Percentiles rank a stretch among this genome's conserved stretches.
phyloP scores from a whole-genome alignment of 768 basidiomycete species.

The Lenzites betulinus region DNA sequence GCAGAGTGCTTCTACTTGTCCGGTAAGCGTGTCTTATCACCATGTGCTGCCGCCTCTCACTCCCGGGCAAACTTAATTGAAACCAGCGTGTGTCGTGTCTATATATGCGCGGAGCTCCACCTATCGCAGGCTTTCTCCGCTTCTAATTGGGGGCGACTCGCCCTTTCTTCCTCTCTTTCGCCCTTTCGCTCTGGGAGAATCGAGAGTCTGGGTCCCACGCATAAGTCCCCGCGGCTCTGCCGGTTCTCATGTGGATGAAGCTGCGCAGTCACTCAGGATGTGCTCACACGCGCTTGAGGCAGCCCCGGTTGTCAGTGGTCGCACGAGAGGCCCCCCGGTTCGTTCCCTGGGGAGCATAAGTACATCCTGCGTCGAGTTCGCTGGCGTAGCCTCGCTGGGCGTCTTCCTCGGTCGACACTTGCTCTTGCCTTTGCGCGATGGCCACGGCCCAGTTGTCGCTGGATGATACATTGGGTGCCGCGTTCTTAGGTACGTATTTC shows the following conservation, averaged over 20 bases:
- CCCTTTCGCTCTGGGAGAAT: not conserved
- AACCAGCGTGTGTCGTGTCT: not conserved
- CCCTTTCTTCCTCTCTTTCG: not conserved
- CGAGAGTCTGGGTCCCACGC: not conserved
- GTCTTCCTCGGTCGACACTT: not conserved
- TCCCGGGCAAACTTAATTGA: not conserved
- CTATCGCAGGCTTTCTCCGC: not conserved
- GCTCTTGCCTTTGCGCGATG: not conserved
- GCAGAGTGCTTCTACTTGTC: no score
- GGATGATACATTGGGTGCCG: constrained; percentile 22
- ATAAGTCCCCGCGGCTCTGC: not conserved
- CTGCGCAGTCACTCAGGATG: constrained; percentile 4
- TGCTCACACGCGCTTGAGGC: not conserved
- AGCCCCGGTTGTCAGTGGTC: constrained; percentile 1
- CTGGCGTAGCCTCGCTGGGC: not conserved
- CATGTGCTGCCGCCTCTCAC: not conserved
- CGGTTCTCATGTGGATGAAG: constrained; percentile 3
- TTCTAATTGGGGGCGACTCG: not conserved
- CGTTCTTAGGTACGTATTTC: constrained; percentile 17
- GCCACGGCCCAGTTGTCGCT: constrained; percentile 14
- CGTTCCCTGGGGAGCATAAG: constrained; percentile 5
- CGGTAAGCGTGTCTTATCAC: no score
- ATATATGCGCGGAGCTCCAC: not conserved
- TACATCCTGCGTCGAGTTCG: not conserved
- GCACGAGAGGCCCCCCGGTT: constrained; percentile 1